Evolutionary conservation across 83 land plant genomes (phyloP).

Genomic region (Diphasiastrum complanatum): DNA sequence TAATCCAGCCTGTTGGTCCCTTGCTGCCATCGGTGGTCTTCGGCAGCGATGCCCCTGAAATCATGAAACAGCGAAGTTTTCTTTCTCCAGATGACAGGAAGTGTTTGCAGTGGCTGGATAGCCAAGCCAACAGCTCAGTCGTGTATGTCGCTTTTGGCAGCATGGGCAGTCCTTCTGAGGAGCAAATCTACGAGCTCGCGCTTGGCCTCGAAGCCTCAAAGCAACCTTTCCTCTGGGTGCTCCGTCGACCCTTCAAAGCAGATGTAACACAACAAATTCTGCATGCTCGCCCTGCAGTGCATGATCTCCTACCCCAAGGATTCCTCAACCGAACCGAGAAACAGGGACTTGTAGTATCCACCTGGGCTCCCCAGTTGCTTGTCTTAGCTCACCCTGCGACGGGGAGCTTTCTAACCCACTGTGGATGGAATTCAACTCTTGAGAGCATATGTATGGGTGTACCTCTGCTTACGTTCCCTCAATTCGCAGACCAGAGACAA

Average conservation of each 20-base stretch:
- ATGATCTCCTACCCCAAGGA: no score
- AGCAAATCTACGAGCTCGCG: conserved; percentile 2
- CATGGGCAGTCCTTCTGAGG: neutral
- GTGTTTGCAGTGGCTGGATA: conserved; percentile 2
- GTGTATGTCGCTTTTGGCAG: conserved; percentile 3
- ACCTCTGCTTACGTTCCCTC: neutral
- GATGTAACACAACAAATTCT: neutral
- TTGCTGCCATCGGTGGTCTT: neutral
- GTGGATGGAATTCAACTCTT: conserved; percentile 12
- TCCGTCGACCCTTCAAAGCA: neutral
- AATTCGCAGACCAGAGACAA: neutral
- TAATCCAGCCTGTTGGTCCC: no score
- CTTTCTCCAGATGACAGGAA: neutral
- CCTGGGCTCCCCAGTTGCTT: conserved; percentile 6
- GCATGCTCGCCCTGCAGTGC: no score
- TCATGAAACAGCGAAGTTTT: neutral
- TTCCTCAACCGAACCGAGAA: neutral
- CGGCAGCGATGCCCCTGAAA: neutral
- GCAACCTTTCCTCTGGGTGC: neutral
- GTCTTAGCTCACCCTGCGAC: neutral
- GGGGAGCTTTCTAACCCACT: neutral
- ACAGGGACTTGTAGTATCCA: neutral
- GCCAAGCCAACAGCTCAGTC: neutral
- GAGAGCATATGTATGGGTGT: neutral
- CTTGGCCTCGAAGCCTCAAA: neutral